Percentiles rank a stretch among this genome's conserved stretches.
Conservation (phyloP, 2,329 filamentous ascomycete species). For the Colletotrichum spaethianum region DNA sequence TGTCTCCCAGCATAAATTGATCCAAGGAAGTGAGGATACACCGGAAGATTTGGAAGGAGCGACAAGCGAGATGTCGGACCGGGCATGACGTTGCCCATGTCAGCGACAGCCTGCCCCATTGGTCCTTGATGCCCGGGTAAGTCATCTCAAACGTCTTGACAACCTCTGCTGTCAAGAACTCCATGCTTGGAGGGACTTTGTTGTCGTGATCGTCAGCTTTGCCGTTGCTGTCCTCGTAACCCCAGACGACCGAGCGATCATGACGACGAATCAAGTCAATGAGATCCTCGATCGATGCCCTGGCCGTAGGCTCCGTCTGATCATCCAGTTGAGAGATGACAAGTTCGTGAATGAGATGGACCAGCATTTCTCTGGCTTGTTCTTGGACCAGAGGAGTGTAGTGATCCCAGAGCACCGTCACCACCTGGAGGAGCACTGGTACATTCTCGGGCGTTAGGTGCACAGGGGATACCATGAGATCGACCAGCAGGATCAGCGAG, state of each 20-base stretch:
- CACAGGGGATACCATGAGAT: conserved; percentile 94
- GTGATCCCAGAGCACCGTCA: conserved; percentile 96
- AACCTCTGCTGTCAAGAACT: conserved; percentile 84
- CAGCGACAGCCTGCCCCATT: conserved; percentile 91
- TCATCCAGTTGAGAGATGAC: conserved; percentile 86
- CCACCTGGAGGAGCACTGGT: conserved; percentile 89
- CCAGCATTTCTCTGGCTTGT: conserved; percentile 96
- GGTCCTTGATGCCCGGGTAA: conserved; percentile 88
- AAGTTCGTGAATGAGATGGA: conserved; percentile 96
- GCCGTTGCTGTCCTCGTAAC: conserved; percentile 92
- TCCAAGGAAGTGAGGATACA: conserved; percentile 93
- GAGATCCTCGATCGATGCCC: conserved; percentile 85
- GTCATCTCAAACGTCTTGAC: conserved; percentile 87
- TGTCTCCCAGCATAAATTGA: conserved; percentile 94
- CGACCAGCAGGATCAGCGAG: conserved; percentile 92
- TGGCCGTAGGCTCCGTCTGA: conserved; percentile 71
- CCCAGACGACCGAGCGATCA: conserved; percentile 89
- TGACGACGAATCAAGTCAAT: conserved; percentile 90
- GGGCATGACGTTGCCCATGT: conserved; percentile 98
- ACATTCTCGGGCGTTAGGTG: conserved; percentile 84
- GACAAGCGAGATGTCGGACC: conserved; percentile 93
- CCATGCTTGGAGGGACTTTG: conserved; percentile 91
- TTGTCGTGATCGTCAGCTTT: conserved; percentile 80
- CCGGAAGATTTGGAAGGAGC: conserved; percentile 97
- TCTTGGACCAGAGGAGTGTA: conserved; percentile 96